These are phyloP conservation scores for Cutaneotrichosporon sp. DNA, from an alignment of 1,284 basidiomycete species.

Conservation along the genomic window DNA sequence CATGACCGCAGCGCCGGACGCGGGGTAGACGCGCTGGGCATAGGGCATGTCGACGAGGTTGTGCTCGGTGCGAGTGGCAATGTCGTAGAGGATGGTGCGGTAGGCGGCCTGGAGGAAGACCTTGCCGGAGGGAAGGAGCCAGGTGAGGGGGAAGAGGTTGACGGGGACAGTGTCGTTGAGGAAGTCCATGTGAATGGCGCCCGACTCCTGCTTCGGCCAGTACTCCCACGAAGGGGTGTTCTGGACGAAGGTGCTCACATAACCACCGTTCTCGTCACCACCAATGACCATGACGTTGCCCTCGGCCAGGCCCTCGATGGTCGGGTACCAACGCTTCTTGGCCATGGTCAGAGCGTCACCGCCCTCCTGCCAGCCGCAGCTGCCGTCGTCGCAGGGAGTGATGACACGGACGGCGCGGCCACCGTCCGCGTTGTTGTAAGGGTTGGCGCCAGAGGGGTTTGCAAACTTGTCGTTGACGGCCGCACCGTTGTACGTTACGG, in stretches of 20 bases:
- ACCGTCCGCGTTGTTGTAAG: conserved; percentile 64
- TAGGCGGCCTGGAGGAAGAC: conserved; percentile 65
- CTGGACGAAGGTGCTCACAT: conserved; percentile 66
- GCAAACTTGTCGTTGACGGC: conserved; percentile 39
- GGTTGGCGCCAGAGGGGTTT: conserved; percentile 54
- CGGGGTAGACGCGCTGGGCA: conserved; percentile 84
- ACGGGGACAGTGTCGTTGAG: conserved; percentile 82
- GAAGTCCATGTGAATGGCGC: conserved; percentile 70
- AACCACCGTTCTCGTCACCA: conserved; percentile 58
- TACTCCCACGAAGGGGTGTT: conserved; percentile 77
- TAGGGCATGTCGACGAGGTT: conserved; percentile 55
- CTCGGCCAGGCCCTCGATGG: conserved; percentile 57
- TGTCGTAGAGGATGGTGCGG: conserved; percentile 50
- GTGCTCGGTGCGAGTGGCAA: conserved; percentile 37
- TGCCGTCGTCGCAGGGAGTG: conserved; percentile 67
- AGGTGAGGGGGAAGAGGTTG: conserved; percentile 84
- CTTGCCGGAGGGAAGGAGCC: conserved; percentile 77
- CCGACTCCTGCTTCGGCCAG: conserved; percentile 65
- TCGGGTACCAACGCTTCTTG: conserved; percentile 75
- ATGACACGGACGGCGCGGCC: conserved; percentile 63
- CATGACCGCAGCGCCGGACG: conserved; percentile 85
- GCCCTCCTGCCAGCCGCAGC: conserved; percentile 62
- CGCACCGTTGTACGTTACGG: conserved; percentile 69
- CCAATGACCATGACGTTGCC: conserved; percentile 58
- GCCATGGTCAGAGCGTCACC: conserved; percentile 56